These are phyloP conservation scores for Teratosphaeria destructans DNA, from an alignment of 2,329 filamentous ascomycete species.

Conservation along the genomic window DNA sequence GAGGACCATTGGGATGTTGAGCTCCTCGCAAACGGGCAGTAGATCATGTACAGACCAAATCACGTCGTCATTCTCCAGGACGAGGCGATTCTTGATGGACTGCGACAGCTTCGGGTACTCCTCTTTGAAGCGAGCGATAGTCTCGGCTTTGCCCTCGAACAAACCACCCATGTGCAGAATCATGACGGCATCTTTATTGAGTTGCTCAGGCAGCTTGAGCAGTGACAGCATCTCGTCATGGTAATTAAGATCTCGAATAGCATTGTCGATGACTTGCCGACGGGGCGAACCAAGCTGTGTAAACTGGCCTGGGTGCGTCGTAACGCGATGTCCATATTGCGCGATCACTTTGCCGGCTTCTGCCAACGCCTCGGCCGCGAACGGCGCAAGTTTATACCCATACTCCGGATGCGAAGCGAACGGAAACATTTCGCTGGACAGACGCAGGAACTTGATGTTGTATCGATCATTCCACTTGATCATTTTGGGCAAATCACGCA, in stretches of 20 bases:
- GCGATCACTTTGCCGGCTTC: slow-evolving; percentile 68
- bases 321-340: slow-evolving; percentile 72
- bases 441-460: slow-evolving; percentile 80
- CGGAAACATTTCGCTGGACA: slow-evolving; percentile 94
- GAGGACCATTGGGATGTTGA: slow-evolving; percentile 86
- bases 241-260: slow-evolving; percentile 74
- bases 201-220: slow-evolving; percentile 65
- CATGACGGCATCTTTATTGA: slow-evolving; percentile 81
- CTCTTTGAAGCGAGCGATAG: slow-evolving; percentile 64
- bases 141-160: slow-evolving; percentile 76
- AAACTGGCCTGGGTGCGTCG: slow-evolving; percentile 85
- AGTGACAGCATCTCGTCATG: slow-evolving; percentile 76
- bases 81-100: slow-evolving; percentile 66
- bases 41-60: slow-evolving; percentile 87
- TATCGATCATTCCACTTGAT: slow-evolving; percentile 86
- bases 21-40: slow-evolving; percentile 78
- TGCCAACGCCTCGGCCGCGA: slow-evolving; percentile 66
- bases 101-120: slow-evolving; percentile 60
- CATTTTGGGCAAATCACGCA: slow-evolving; percentile 74
- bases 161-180: slow-evolving; percentile 87
- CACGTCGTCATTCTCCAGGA: slow-evolving; percentile 91
- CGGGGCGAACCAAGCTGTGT: slow-evolving; percentile 83
- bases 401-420: slow-evolving; percentile 84
- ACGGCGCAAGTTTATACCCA: slow-evolving; percentile 74
- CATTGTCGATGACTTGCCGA: slow-evolving; percentile 62